Evolutionary conservation across 768 basidiomycete species (phyloP).

Genomic region (Mycena galopus): DNA sequence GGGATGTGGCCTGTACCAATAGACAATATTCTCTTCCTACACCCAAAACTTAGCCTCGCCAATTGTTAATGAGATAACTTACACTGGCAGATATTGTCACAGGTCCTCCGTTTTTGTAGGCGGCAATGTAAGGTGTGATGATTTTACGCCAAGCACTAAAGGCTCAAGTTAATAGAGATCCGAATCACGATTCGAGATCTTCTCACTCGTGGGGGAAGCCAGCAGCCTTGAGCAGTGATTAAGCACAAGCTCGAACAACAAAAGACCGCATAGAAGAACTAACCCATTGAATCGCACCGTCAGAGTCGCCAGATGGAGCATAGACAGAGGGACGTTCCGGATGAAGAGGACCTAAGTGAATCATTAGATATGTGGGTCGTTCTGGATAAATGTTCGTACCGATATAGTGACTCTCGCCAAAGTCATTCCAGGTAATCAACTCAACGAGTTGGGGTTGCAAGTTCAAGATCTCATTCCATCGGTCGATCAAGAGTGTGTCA

Average conservation of each 20-base stretch:
- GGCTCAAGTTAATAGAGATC: not conserved
- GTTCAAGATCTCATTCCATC: slow-evolving; percentile 6
- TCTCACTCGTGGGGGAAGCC: slow-evolving; percentile 3
- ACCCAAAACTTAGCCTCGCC: not conserved
- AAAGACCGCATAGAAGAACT: not conserved
- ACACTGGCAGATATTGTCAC: not conserved
- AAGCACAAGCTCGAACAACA: not conserved
- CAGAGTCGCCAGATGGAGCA: not conserved
- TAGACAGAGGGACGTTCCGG: not conserved
- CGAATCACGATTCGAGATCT: not conserved
- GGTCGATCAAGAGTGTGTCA: slow-evolving; percentile 12
- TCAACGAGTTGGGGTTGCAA: not conserved
- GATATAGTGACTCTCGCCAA: slow-evolving; percentile 3
- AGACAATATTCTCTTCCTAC: not conserved
- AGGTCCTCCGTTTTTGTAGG: not conserved
- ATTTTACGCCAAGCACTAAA: slow-evolving; percentile 6
- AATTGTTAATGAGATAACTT: not conserved
- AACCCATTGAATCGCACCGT: not conserved
- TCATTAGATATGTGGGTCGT: not conserved
- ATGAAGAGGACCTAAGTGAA: not conserved
- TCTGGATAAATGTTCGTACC: not conserved
- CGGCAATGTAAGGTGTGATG: slow-evolving; percentile 3
- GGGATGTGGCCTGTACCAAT: slow-evolving; percentile 1
- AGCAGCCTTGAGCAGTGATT: not conserved
- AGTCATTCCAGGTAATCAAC: slow-evolving; percentile 4